Evolutionary conservation across 305 asterid genomes (phyloP), one percentile per base, ranked within the genome.

Genomic region (Rubia peregrina): DNA sequence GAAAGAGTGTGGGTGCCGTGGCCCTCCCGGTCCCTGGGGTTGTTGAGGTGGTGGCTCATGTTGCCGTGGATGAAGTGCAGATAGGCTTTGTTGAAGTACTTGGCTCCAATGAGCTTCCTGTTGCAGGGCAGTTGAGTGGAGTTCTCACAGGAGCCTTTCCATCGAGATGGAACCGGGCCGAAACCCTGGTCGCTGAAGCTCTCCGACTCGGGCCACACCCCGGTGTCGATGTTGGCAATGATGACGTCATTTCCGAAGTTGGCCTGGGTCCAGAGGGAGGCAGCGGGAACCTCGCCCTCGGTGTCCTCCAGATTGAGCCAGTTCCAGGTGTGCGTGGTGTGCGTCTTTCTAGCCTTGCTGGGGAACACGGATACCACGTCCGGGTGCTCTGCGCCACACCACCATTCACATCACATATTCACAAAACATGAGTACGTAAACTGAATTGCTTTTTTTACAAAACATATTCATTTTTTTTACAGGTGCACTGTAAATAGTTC

Each of bases 281-380:
- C 38, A 0, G 77, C 46, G 6, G 46, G 80, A 36, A 85, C 59
- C 4, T 26, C 74, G 0, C 90, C 91, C 17, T 83, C 41, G 7
- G 4, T 1, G 16, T 66, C 70, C 79, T 87, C 97, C 19, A 89
- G 56, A 78, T 26, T 65, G 13, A 88, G 79, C 77, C 91, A 94
- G 1, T 85, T 88, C 98, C 98, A 94, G 22, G 97, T 84, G 64
- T 68, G 90, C 16, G 96, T 84, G 17, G 98, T 93, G 80, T 93
- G 97, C 65, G 89, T 55, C 61, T 79, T 81, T 67, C 69, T 85
- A 0, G 71, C 84, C 38, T 72, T 42, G 48, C 83, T 83, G 73
- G 38, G 14, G 72, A 91, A 81, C 9, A 93, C 85, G 0, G 96
- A 88, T 0, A 85, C 78, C 51, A 89, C 96, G 5, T 68, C 83